Evolutionary conservation across 441 rosid species (phyloP).

Genomic region (Populus hybrid): DNA sequence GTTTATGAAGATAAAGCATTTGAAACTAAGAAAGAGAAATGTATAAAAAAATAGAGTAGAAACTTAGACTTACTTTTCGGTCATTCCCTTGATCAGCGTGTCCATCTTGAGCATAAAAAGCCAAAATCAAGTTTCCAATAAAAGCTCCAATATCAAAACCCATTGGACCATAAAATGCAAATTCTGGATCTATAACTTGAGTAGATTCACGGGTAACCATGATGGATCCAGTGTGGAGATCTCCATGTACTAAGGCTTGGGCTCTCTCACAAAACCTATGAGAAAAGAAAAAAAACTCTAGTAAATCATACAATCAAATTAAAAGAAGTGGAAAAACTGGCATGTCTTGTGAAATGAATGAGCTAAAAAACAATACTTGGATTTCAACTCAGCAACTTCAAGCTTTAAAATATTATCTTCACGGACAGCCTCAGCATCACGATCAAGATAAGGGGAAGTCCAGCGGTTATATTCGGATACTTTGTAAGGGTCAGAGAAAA

Average conservation of each 20-base stretch:
- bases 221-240: constrained; percentile 88
- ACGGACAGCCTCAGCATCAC: constrained; percentile 68
- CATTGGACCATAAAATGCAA: constrained; percentile 86
- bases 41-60: background rate
- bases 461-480: constrained; percentile 64
- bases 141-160: constrained; percentile 87
- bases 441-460: constrained; percentile 84
- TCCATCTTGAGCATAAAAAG: constrained; percentile 96
- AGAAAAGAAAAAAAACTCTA: constrained; percentile 12
- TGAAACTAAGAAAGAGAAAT: background rate
- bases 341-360: background rate
- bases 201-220: constrained; percentile 89
- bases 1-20: background rate
- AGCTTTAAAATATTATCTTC: constrained; percentile 67
- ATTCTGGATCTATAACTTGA: constrained; percentile 91
- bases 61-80: constrained; percentile 43
- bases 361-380: constrained; percentile 45
- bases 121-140: constrained; percentile 79
- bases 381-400: constrained; percentile 82
- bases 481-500: constrained; percentile 88
- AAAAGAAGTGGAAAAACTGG: background rate
- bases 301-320: constrained; percentile 3
- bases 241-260: constrained; percentile 88
- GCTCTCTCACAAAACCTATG: constrained; percentile 88
- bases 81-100: constrained; percentile 60